Percentiles rank a stretch among this genome's conserved stretches.
Conservation (phyloP, 768 basidiomycete species). For the Auriscalpium orientale region DNA sequence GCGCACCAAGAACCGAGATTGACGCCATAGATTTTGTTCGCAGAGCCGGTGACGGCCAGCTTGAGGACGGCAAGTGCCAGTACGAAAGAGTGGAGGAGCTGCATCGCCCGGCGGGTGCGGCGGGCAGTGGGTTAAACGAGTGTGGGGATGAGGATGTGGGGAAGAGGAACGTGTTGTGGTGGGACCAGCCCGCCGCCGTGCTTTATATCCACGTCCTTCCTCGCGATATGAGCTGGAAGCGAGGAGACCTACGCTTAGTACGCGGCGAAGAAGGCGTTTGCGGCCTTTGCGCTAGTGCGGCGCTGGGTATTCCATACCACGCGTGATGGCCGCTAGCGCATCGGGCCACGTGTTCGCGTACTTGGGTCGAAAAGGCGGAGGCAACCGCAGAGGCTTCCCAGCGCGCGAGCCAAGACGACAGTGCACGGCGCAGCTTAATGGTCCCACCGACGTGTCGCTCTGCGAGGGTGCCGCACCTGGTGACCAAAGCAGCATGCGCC, state of each 20-base stretch:
- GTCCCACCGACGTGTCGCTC: no score
- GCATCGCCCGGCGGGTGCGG: neutral
- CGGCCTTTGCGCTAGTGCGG: neutral
- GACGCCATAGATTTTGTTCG: slow-evolving; percentile 58
- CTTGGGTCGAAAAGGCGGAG: no score
- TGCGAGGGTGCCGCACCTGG: no score
- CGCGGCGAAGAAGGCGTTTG: neutral
- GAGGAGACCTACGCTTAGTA: neutral
- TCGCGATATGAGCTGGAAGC: neutral
- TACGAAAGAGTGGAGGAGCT: neutral
- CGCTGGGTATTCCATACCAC: neutral
- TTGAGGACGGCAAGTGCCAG: neutral
- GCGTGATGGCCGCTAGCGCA: neutral
- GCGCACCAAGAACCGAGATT: slow-evolving; percentile 61
- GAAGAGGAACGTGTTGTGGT: neutral
- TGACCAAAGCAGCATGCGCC: no score
- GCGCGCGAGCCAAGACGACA: no score
- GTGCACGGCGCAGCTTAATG: no score
- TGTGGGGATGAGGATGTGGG: neutral
- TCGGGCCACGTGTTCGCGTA: neutral
- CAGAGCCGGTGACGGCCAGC: neutral
- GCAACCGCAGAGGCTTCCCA: neutral
- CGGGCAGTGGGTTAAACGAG: neutral
- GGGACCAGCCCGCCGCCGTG: neutral
- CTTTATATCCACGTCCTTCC: neutral